Base-by-base conservation (phyloP, 768 basidiomycete genomes). In the Ephemerocybe angulata region DNA sequence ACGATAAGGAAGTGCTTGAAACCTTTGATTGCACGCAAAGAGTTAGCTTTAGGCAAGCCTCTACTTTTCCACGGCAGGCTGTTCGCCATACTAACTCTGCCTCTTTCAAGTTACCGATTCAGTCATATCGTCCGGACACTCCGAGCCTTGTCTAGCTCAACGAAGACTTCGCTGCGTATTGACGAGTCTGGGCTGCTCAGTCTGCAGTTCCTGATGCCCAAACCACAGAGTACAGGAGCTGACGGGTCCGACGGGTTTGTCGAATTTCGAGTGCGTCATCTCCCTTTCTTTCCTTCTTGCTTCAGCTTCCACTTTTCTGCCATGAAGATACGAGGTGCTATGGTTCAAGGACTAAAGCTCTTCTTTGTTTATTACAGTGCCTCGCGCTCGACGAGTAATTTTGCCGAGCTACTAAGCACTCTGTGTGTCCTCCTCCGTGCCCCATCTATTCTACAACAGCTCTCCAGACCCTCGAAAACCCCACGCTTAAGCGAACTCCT, bases 1-100 rank as follows among this genome's bases (percentile, higher is more conserved):
- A 91, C 62, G 93, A 96, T 63, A 79, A 81, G 46, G 93, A 97
- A 48, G 90, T 98, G 0, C 78, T 98, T 28, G 93, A 97, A 69
- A 83, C 85, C 0, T 93, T 97, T 62, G 90, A 96, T 57, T 98
- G 95, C 67, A 74, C 69, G 11, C 73, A 76, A 31, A 71, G 73
- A 6, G 78, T 93, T 29, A 77, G 74, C 31, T 91, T 90, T 68
- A 90, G 85, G 93, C 93, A 58, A 43, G 74, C 52, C 21, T 1
- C 17, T 17, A 25, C 11, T 2, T 11, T 1, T 3, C 24, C 12
- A 28, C 15, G 22, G 15, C 28, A 10, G 30, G 19, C 22, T n/a
- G n/a, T n/a, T 17, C 46, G 29, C 1, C 7, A 10, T 10, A 25
- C 29, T 24, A 28, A 11, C 38, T 31, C 24, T 19, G 1, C 41